Percentiles rank a stretch among this genome's conserved stretches.
These are phyloP conservation scores for Grigorovia humatica DNA, from an alignment of 805 yeast species.

Conservation along the genomic window DNA sequence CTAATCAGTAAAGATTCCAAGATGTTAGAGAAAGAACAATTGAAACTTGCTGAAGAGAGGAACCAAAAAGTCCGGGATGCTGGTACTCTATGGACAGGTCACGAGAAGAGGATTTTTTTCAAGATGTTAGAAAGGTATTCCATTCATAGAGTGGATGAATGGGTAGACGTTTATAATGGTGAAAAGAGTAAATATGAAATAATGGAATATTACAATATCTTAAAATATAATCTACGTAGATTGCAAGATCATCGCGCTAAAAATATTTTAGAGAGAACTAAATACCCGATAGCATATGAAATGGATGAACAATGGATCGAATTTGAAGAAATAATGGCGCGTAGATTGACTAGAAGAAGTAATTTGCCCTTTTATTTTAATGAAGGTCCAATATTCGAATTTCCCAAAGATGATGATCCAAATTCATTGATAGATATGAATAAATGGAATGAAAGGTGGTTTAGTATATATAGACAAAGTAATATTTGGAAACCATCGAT, in stretches of 20 bases:
- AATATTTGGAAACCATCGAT: slow-evolving; percentile 7
- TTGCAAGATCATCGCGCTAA: slow-evolving; percentile 10
- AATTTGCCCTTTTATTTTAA: background rate
- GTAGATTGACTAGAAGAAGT: slow-evolving; percentile 1
- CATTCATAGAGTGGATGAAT: slow-evolving; percentile 25
- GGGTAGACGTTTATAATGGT: slow-evolving; percentile 13
- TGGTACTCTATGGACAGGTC: slow-evolving; percentile 21
- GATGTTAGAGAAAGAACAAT: background rate
- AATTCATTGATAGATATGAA: slow-evolving; percentile 8
- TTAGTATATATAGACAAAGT: slow-evolving; percentile 16
- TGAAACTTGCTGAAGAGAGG: background rate
- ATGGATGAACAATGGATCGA: slow-evolving; percentile 21
- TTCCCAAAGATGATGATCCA: background rate
- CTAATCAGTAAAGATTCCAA: background rate
- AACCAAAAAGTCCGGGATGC: slow-evolving; percentile 6
- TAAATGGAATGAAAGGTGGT: slow-evolving; percentile 25
- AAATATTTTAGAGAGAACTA: slow-evolving; percentile 12
- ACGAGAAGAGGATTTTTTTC: slow-evolving; percentile 25
- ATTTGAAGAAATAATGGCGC: slow-evolving; percentile 20
- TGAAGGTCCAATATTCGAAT: background rate
- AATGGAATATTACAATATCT: slow-evolving; percentile 16
- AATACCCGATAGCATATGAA: slow-evolving; percentile 28
- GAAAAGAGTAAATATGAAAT: slow-evolving; percentile 23
- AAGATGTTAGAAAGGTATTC: slow-evolving; percentile 21
- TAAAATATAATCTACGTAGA: slow-evolving; percentile 11